A percentile compares a stretch with the other conserved stretches of the same genome.
Evolutionary conservation across 106 monocot species (phyloP).

Genomic region (Dendrobium nobile): DNA sequence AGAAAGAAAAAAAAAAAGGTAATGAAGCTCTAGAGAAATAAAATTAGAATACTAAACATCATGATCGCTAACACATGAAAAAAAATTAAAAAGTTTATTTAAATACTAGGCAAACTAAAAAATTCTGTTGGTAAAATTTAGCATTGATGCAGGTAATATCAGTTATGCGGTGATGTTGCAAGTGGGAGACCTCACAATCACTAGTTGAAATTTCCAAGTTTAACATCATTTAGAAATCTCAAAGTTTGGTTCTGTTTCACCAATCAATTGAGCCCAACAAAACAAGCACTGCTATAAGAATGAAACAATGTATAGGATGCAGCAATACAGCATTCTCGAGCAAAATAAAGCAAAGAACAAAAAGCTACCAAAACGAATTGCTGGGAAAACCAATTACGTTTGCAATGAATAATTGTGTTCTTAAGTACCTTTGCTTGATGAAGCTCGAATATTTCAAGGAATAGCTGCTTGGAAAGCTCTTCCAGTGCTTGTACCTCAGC

Average conservation of each 20-base stretch:
- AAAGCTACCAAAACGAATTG: not conserved
- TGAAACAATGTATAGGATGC: not conserved
- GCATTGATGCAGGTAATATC: not conserved
- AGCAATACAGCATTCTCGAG: not conserved
- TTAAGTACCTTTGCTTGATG: slow-evolving; percentile 82
- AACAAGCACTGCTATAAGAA: not conserved
- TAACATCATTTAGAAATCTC: not conserved
- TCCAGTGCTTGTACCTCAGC: slow-evolving; percentile 89
- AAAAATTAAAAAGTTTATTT: not conserved
- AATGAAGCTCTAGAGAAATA: slow-evolving; percentile 6
- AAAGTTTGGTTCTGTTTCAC: not conserved
- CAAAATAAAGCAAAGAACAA: not conserved
- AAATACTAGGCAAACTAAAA: not conserved
- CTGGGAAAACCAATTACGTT: not conserved
- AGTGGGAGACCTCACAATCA: not conserved
- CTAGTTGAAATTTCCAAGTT: not conserved
- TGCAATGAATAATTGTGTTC: not conserved
- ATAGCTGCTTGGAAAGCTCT: slow-evolving; percentile 92
- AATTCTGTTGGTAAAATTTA: not conserved
- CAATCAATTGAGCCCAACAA: not conserved
- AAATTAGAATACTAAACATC: not conserved
- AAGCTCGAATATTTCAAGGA: slow-evolving; percentile 95
- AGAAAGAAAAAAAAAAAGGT: no score
- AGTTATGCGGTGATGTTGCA: not conserved
- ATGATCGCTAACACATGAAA: not conserved